Percentiles rank a stretch among this genome's conserved stretches.
Evolutionary conservation across 441 rosid species (phyloP).

Genomic region (Pelargonium australe): DNA sequence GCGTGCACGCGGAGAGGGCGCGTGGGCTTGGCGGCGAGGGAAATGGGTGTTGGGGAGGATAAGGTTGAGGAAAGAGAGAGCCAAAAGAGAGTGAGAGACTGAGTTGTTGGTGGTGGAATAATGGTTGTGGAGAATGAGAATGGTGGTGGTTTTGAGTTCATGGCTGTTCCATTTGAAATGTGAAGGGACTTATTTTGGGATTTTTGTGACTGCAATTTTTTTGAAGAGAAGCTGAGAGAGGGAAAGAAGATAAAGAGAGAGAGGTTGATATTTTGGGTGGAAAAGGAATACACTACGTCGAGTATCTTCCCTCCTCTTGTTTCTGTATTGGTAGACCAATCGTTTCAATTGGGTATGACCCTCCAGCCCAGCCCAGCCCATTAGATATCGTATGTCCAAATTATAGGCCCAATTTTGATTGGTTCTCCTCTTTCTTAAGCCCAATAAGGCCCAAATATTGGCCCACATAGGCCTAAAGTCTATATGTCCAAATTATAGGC

Average conservation of each 20-base stretch:
- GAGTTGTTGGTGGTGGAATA: conserved; percentile 11
- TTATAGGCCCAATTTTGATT: no score
- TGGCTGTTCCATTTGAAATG: conserved; percentile 35
- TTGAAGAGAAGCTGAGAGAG: background rate
- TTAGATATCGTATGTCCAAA: no score
- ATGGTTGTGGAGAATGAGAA: conserved; percentile 25
- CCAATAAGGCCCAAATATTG: no score
- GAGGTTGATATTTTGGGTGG: conserved; percentile 27
- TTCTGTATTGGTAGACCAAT: background rate
- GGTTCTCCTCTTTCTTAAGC: no score
- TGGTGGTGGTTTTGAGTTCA: conserved; percentile 27
- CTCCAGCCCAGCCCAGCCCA: no score
- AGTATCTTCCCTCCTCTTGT: conserved; percentile 12
- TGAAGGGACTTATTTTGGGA: background rate
- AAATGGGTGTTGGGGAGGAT: background rate
- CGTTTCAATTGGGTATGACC: no score
- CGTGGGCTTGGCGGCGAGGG: conserved; percentile 13
- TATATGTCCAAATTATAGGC: no score
- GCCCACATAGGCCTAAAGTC: no score
- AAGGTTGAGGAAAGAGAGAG: conserved; percentile 19
- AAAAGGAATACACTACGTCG: conserved; percentile 38
- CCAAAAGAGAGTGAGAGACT: conserved; percentile 32
- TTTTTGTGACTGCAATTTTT: background rate
- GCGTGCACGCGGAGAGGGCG: conserved; percentile 23
- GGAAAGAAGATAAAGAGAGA: background rate